These are phyloP conservation scores for Yamadazyma scolyti DNA, from an alignment of 805 yeast genomes.

Conservation along the genomic window DNA sequence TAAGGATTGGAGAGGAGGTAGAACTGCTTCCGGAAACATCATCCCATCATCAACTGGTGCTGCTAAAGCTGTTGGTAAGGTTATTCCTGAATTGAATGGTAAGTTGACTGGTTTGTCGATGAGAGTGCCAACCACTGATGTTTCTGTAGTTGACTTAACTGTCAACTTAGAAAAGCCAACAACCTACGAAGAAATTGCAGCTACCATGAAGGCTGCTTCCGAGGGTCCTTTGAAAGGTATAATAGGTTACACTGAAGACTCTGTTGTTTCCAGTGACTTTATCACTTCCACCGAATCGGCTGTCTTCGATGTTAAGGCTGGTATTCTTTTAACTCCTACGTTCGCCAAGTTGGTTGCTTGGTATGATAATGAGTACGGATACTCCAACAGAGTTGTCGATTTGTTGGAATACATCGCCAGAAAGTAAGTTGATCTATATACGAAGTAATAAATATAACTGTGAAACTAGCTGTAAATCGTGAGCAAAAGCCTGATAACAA, in stretches of 20 bases:
- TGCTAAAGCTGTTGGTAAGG: slow-evolving; percentile 36
- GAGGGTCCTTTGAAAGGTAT: slow-evolving; percentile 32
- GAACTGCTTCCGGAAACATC: slow-evolving; percentile 35
- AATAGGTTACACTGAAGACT: slow-evolving; percentile 33
- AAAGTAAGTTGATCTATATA: slow-evolving; percentile 1
- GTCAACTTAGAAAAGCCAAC: slow-evolving; percentile 28
- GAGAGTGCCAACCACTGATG: slow-evolving; percentile 35
- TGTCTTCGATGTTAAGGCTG: slow-evolving; percentile 31
- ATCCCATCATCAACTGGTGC: slow-evolving; percentile 37
- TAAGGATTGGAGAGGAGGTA: slow-evolving; percentile 39
- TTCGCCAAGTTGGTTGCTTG: slow-evolving; percentile 34
- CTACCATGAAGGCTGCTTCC: slow-evolving; percentile 27
- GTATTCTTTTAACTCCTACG: slow-evolving; percentile 33
- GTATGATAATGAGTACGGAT: slow-evolving; percentile 36
- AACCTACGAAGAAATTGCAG: slow-evolving; percentile 31
- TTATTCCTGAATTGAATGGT: slow-evolving; percentile 34
- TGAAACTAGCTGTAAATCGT: no score
- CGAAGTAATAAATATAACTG: no score
- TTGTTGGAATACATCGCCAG: slow-evolving; percentile 29
- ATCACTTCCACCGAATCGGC: slow-evolving; percentile 26
- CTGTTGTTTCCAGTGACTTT: slow-evolving; percentile 33
- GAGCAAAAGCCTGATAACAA: no score
- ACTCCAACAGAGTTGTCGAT: slow-evolving; percentile 35
- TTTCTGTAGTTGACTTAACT: slow-evolving; percentile 34
- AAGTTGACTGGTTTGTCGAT: slow-evolving; percentile 34